Evolutionary conservation across 208 protist genomes (phyloP), one percentile per base, ranked within the genome.

Genomic region (Acanthamoeba comandoni): DNA sequence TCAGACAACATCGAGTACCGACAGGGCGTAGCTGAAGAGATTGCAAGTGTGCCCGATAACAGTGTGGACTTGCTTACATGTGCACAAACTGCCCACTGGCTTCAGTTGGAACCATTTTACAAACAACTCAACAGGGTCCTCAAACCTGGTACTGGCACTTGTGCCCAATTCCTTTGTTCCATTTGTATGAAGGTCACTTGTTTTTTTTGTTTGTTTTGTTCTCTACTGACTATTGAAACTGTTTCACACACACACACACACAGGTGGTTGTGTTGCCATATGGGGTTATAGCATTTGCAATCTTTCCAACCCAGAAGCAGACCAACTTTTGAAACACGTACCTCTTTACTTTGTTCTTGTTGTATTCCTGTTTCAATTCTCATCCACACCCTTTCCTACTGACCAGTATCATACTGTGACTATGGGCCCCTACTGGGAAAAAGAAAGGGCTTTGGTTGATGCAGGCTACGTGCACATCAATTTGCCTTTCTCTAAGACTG

Each of bases 341-440:
- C 43, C 7, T 5, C 24, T 22, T n/a, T 4, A 15, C 55, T n/a
- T 62, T n/a, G 15, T 62, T 62, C 55, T 62, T n/a, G 15, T n/a
- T 62, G 17, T 62, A 15, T 62, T n/a, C n/a, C 55, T 62, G 17
- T 62, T n/a, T 62, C 55, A 15, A 62, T 62, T 62, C 55, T 62
- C 55, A n/a, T n/a, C n/a, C 55, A 19, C n/a, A 62, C 55, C 55
- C 55, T 62, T 62, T 62, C 17, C 17, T 62, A 19, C 55, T 62
- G 17, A 11, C 17, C 51, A 85, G 75, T 85, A 85, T 19, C 75
- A 85, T 55, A 65, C 53, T 8, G 29, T 65, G 48, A 64, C 53
- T 22, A 17, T 85, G 53, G 75, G 75, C 3, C 75, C 75, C 24
- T 85, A 85, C 22, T 85, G 75, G 75, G 75, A 85, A 19, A 85